Base-by-base conservation (phyloP, 768 basidiomycete genomes). In the Wakefieldia striispora region DNA sequence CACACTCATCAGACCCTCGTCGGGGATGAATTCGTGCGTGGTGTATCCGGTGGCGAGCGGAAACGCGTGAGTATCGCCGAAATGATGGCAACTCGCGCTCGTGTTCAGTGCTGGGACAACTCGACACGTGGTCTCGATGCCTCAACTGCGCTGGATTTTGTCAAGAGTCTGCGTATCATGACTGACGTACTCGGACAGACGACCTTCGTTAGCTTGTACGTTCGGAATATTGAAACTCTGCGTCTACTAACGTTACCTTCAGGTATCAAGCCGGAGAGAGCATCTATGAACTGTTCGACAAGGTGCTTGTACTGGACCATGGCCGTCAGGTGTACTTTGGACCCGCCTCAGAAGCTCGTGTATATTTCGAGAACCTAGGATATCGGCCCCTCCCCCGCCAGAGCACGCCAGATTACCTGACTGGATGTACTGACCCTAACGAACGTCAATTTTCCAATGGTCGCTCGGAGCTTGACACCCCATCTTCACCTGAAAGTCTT, bases 121-220 rank as follows among this genome's bases (percentile, higher is more conserved):
- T 84, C 85, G 0, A 92, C 90, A 3, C 75, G 86, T 42, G 88
- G 90, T 16, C 72, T 91, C 43, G 88, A 91, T 54, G 89, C 91
- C 0, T 90, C 89, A 3, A 95, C 92, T 7, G 92, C 92, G 2
- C 74, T 93, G 41, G 93, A 95, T 62, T 95, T 90, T 57, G 81
- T 80, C 48, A 88, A 82, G 67, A 83, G 83, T 36, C 70, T 95
- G 45, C 78, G 91, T 16, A 73, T 91, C 31, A 82, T 90, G 76
- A 93, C 93, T 16, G 91, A 95, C 60, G 70, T 91, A n/a, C 75
- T 86, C 16, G 81, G 83, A 7, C 83, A 84, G 66, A 86, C 89
- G 2, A 90, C 85, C 8, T 86, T 94, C 61, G 85, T 91, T 10
- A 83, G 86, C 6, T 68, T 94, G 74, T 83, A 67, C 60, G 83